Evolutionary conservation across 345 rosid genomes (phyloP).

Genomic region (Leavenworthia alabamica): DNA sequence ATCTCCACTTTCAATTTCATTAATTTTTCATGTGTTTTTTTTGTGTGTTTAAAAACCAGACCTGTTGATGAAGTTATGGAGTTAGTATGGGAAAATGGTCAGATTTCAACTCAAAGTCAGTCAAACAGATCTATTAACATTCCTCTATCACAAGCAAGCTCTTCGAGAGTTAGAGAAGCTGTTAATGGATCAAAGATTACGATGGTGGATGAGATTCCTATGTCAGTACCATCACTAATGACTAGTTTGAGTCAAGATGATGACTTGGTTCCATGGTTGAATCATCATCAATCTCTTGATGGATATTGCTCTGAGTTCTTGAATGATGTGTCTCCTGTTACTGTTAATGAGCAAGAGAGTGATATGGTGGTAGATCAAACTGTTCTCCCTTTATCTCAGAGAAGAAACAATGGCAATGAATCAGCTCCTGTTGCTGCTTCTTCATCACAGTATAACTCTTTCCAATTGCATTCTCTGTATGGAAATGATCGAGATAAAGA

Average conservation of each 20-base stretch:
- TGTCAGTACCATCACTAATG: conserved; percentile 43
- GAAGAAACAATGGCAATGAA: conserved; percentile 30
- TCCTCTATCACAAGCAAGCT: conserved; percentile 17
- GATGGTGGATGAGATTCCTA: conserved; percentile 41
- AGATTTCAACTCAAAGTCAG: conserved; percentile 53
- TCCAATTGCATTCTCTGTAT: conserved; percentile 34
- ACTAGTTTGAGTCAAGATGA: conserved; percentile 54
- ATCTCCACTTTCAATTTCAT: not conserved
- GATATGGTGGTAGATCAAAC: conserved; percentile 14
- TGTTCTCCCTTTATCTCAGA: conserved; percentile 34
- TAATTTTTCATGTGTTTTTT: not conserved
- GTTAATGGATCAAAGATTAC: conserved; percentile 31
- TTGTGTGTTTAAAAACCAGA: conserved; percentile 35
- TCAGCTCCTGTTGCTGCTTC: conserved; percentile 29
- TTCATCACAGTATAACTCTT: conserved; percentile 30
- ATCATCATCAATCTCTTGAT: conserved; percentile 39
- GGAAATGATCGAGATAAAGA: conserved; percentile 38
- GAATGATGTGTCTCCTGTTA: conserved; percentile 52
- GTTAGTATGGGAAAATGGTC: conserved; percentile 82
- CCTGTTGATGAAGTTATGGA: conserved; percentile 57
- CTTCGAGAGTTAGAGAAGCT: conserved; percentile 33
- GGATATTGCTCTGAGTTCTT: conserved; percentile 57
- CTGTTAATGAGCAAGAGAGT: conserved; percentile 35
- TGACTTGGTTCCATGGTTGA: conserved; percentile 63
- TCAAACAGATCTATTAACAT: conserved; percentile 44